phyloP scores from a whole-genome alignment of 2,329 filamentous ascomycete species.

The Aspergillus caelatus region DNA sequence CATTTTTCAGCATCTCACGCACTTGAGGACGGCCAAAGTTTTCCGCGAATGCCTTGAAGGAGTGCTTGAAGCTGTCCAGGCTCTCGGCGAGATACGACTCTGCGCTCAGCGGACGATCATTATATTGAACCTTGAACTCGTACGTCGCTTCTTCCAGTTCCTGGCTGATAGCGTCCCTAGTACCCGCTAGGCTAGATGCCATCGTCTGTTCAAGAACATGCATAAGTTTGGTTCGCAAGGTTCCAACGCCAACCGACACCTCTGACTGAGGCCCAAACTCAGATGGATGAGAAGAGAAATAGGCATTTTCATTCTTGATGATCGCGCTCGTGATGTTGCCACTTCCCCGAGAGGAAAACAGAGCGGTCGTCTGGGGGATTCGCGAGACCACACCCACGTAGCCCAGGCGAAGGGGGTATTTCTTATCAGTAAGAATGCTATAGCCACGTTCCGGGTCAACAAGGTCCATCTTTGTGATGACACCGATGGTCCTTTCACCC shows the following conservation, averaged over 20 bases:
- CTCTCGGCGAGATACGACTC: constrained; percentile 97
- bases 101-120: constrained; percentile 89
- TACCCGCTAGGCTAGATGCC: constrained; percentile 86
- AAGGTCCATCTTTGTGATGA: constrained; percentile 99
- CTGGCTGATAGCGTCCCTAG: constrained; percentile 88
- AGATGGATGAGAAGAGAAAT: constrained; percentile 78
- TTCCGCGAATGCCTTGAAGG: constrained; percentile 91
- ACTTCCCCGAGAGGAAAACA: constrained; percentile 84
- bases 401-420: constrained; percentile 91
- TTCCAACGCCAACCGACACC: constrained; percentile 79
- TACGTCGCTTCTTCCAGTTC: constrained; percentile 97
- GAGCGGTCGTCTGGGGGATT: constrained; percentile 65
- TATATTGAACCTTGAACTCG: constrained; percentile 99
- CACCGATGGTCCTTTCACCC: constrained; percentile 93
- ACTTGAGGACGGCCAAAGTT: constrained; percentile 88
- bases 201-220: constrained; percentile 95
- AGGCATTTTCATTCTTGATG: constrained; percentile 82
- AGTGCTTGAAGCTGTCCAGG: constrained; percentile 94
- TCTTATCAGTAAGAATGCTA: constrained; percentile 79
- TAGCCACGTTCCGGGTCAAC: constrained; percentile 81
- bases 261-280: constrained; percentile 76
- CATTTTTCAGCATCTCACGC: constrained; percentile 82
- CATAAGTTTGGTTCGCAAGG: constrained; percentile 93
- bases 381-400: constrained; percentile 95
- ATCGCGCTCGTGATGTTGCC: constrained; percentile 80